Conservation (phyloP, 2,329 filamentous ascomycete genomes). For the Apiospora aurea region DNA sequence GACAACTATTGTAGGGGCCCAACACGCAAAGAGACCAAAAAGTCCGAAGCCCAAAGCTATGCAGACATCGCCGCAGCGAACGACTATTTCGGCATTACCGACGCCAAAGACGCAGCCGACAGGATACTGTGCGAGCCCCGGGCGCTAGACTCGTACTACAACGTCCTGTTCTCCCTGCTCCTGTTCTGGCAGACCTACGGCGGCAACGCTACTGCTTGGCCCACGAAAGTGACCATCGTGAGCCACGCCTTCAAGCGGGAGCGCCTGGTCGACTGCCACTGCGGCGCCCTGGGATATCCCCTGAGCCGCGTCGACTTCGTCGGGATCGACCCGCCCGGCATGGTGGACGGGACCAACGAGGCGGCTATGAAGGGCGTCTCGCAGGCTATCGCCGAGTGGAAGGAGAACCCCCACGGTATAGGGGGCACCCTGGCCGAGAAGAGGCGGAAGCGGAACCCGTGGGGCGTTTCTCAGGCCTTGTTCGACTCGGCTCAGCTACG, state of each 20-base stretch:
- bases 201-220: constrained; percentile 53
- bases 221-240: constrained; percentile 65
- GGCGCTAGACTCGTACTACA: constrained; percentile 87
- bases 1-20: constrained; percentile 57
- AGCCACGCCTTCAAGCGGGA: constrained; percentile 74
- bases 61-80: constrained; percentile 57
- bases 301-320: constrained; percentile 56
- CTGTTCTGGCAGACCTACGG: constrained; percentile 60
- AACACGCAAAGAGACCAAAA: constrained; percentile 62
- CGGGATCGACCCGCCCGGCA: constrained; percentile 69
- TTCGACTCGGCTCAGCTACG: constrained; percentile 48
- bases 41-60: constrained; percentile 72
- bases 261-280: constrained; percentile 70
- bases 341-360: constrained; percentile 46
- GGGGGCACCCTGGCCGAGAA: constrained; percentile 55
- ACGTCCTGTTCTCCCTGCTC: constrained; percentile 77
- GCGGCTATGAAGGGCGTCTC: constrained; percentile 50
- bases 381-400: constrained; percentile 57
- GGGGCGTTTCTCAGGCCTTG: constrained; percentile 52
- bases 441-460: constrained; percentile 57
- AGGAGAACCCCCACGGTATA: constrained; percentile 58
- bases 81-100: constrained; percentile 52
- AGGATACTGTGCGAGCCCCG: constrained; percentile 69
- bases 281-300: constrained; percentile 65
- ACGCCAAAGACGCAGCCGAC: constrained; percentile 8